A percentile compares a stretch with the other conserved stretches of the same genome.
Conservation (phyloP, 345 rosid species). For the Linum tenue region DNA sequence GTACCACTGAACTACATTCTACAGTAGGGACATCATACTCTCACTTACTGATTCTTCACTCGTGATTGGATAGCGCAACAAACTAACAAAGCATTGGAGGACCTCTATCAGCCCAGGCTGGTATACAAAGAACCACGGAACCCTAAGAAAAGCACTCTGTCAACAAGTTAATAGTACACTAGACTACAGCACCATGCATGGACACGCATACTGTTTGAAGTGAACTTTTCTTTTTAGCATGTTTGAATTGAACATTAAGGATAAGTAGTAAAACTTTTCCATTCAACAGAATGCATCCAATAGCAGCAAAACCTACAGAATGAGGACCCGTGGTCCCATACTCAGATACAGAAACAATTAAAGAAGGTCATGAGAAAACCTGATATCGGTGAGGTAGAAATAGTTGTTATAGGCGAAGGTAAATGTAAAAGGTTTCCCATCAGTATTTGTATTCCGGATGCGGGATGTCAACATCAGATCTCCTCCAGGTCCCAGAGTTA, state of each 20-base stretch:
- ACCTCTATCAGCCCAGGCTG: not conserved
- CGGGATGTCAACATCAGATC: slow-evolving; percentile 29
- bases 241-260: not conserved
- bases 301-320: not conserved
- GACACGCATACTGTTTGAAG: not conserved
- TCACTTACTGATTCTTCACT: too few species aligned
- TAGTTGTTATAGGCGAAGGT: slow-evolving; percentile 25
- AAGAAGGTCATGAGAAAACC: slow-evolving; percentile 7
- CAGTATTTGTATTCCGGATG: slow-evolving; percentile 24
- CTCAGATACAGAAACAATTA: not conserved
- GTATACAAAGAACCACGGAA: not conserved
- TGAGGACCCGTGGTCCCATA: not conserved
- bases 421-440: slow-evolving; percentile 25
- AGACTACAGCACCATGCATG: not conserved
- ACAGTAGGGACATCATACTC: not conserved
- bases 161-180: not conserved
- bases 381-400: slow-evolving; percentile 24
- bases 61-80: too few species aligned
- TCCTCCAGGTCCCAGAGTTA: slow-evolving; percentile 25
- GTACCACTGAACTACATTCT: not conserved
- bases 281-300: not conserved
- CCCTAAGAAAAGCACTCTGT: not conserved
- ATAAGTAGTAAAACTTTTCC: not conserved
- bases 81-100: not conserved
- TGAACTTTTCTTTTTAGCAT: not conserved